Conservation (phyloP, 352 stramenopile genomes). For the Pilasporangium apinafurcum region DNA sequence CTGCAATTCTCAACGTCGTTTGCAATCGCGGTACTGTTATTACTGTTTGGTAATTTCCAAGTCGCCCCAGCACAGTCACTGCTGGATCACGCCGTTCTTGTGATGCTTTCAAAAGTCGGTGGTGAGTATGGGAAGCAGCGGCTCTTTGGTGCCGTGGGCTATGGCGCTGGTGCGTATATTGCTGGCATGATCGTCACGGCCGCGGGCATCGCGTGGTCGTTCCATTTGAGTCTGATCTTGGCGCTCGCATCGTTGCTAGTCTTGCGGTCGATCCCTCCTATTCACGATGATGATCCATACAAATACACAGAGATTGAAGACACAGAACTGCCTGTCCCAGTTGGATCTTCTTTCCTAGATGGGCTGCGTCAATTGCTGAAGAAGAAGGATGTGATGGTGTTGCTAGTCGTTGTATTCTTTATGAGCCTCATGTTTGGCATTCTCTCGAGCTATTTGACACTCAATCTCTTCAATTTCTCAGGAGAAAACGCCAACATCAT, state of each 20-base stretch:
- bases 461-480: conserved; percentile 35
- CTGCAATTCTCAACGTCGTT: conserved; percentile 47
- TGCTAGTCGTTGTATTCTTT: conserved; percentile 25
- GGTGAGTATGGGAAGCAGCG: conserved; percentile 75
- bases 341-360: conserved; percentile 17
- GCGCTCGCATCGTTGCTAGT: conserved; percentile 41
- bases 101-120: conserved; percentile 46
- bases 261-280: conserved; percentile 41
- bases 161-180: conserved; percentile 50
- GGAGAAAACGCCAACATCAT: conserved; percentile 23
- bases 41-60: conserved; percentile 51
- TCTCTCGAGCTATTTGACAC: conserved; percentile 29
- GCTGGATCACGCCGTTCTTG: conserved; percentile 54
- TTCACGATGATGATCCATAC: conserved; percentile 16
- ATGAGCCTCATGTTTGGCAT: conserved; percentile 36
- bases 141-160: conserved; percentile 60
- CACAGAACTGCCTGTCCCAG: no score
- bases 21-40: conserved; percentile 26
- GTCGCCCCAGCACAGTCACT: conserved; percentile 38
- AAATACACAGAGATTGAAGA: conserved; percentile 8
- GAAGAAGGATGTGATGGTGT: conserved; percentile 19
- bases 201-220: conserved; percentile 51
- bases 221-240: conserved; percentile 43
- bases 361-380: conserved; percentile 10
- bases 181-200: conserved; percentile 41